Percentiles rank a stretch among this genome's conserved stretches.
Conservation (phyloP, 2,329 filamentous ascomycete genomes). For the Cladosporium colombiae region DNA sequence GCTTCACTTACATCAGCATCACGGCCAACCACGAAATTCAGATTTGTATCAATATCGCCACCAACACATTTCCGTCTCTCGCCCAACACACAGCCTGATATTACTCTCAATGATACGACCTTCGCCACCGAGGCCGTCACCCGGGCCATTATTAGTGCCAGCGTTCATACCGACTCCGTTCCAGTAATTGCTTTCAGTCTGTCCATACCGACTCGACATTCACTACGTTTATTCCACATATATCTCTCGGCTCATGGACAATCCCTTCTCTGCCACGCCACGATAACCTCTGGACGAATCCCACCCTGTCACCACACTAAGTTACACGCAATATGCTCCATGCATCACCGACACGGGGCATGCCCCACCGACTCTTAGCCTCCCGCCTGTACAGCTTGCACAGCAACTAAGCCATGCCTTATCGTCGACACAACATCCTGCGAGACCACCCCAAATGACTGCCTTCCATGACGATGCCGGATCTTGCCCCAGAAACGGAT, state of each 20-base stretch:
- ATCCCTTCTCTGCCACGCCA: background rate
- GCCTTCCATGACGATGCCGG: too few relatives aligned
- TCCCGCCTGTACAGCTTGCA: too few relatives aligned
- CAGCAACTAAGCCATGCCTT: too few relatives aligned
- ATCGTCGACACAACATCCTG: too few relatives aligned
- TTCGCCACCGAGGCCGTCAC: background rate
- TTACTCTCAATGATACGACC: background rate
- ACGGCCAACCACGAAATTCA: background rate
- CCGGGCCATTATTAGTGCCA: background rate
- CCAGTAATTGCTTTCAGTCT: background rate
- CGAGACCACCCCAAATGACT: too few relatives aligned
- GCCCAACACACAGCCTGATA: background rate
- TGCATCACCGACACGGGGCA: too few relatives aligned
- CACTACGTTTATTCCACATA: background rate
- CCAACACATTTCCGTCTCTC: background rate
- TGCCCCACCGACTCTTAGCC: too few relatives aligned
- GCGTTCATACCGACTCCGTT: background rate
- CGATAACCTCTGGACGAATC: background rate
- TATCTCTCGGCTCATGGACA: background rate
- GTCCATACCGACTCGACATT: background rate
- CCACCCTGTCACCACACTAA: too few relatives aligned
- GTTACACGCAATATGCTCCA: too few relatives aligned
- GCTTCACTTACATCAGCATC: background rate
- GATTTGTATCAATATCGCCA: background rate
- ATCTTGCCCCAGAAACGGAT: too few relatives aligned